Evolutionary conservation across 2,329 filamentous ascomycete genomes (phyloP).

Genomic region (Lasiodiplodia sp.): DNA sequence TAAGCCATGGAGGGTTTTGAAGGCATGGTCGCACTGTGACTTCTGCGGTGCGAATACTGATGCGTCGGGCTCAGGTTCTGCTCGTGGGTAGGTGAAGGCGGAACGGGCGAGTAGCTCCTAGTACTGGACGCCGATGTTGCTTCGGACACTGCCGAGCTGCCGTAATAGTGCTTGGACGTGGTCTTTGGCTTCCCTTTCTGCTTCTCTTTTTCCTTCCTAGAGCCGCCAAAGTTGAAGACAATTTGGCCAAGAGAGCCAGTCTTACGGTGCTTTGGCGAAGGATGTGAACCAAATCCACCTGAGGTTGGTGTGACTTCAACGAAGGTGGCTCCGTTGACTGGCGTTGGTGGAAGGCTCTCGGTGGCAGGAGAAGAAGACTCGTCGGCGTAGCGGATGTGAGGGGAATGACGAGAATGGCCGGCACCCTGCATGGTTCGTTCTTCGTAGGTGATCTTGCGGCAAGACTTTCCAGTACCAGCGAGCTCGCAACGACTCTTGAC

Average conservation of each 20-base stretch:
- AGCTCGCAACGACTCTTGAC: constrained; percentile 24
- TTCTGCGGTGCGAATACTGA: constrained; percentile 6
- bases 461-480: background rate
- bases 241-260: constrained; percentile 4
- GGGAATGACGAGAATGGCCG: constrained; percentile 19
- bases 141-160: constrained; percentile 11
- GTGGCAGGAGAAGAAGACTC: constrained; percentile 11
- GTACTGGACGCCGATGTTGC: constrained; percentile 7
- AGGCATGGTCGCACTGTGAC: constrained; percentile 9
- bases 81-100: background rate
- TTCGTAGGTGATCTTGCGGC: constrained; percentile 1
- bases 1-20: background rate
- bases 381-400: constrained; percentile 16
- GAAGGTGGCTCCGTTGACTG: constrained; percentile 14
- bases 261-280: constrained; percentile 16
- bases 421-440: constrained; percentile 15
- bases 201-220: constrained; percentile 19
- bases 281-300: background rate
- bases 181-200: constrained; percentile 3
- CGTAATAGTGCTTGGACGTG: background rate
- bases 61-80: background rate
- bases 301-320: constrained; percentile 5
- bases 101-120: constrained; percentile 19
- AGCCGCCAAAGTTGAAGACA: constrained; percentile 3
- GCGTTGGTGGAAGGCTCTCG: constrained; percentile 21